A percentile compares a stretch with the other conserved stretches of the same genome.
These are phyloP conservation scores for Ehretia macrophylla DNA, from an alignment of 257 asterid genomes.

Conservation along the genomic window DNA sequence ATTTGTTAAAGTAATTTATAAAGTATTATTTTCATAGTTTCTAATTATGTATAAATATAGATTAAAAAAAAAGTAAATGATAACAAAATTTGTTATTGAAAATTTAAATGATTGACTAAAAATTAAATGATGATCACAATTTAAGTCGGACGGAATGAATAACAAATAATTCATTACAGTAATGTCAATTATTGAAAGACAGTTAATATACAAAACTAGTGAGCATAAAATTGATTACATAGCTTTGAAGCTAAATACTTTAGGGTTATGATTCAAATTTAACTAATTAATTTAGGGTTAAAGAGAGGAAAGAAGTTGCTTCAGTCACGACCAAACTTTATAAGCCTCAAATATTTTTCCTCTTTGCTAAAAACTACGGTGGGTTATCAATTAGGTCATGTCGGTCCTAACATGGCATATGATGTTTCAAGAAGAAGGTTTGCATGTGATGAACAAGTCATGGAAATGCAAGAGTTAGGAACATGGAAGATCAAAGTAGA, in stretches of 20 bases:
- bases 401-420: conserved; percentile 29
- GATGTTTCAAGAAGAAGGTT: conserved; percentile 8
- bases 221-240: no score
- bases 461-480: conserved; percentile 21
- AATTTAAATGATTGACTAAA: no score
- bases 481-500: conserved; percentile 16
- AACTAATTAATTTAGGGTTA: neutral
- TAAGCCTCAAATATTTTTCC: neutral
- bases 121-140: no score
- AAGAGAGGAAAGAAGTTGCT: conserved; percentile 1
- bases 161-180: no score
- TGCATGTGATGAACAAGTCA: conserved; percentile 34
- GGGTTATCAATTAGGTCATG: conserved; percentile 7
- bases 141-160: no score
- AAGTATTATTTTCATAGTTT: no score
- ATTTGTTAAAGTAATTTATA: no score
- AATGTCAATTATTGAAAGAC: no score
- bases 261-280: neutral
- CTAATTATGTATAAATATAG: no score
- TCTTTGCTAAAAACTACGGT: neutral
- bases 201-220: no score
- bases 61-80: no score
- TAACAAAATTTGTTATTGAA: no score
- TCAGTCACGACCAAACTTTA: neutral
- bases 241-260: neutral